These are phyloP conservation scores for Boletus smithii DNA, from an alignment of 1,284 basidiomycete genomes.

Conservation along the genomic window DNA sequence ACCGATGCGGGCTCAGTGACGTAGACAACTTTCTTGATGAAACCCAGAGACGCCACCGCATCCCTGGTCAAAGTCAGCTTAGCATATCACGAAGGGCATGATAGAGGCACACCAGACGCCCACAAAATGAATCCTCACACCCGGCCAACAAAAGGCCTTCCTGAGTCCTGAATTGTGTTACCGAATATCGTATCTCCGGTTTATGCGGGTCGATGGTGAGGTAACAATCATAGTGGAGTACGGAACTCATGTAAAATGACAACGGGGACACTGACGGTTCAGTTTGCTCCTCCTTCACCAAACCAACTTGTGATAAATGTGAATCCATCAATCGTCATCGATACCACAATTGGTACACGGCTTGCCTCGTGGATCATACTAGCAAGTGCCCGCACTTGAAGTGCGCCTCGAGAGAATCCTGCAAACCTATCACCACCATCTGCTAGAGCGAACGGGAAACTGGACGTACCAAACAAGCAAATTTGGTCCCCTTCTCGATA, in stretches of 20 bases:
- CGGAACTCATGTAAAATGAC: too few species aligned
- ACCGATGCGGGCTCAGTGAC: conserved; percentile 11
- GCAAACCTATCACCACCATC: conserved; percentile 20
- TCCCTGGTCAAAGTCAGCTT: conserved; percentile 34
- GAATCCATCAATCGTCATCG: conserved; percentile 29
- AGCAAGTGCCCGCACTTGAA: conserved; percentile 39
- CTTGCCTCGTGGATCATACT: conserved; percentile 36
- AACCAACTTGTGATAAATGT: conserved; percentile 12
- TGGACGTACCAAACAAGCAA: conserved; percentile 37
- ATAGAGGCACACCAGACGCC: conserved; percentile 34
- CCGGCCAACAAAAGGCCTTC: conserved; percentile 26
- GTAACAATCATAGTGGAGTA: conserved; percentile 36
- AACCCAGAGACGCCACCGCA: conserved; percentile 36
- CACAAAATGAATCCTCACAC: conserved; percentile 35
- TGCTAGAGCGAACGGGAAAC: conserved; percentile 21
- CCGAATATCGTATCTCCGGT: neutral
- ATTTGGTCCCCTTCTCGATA: conserved; percentile 36
- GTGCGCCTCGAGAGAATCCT: conserved; percentile 45
- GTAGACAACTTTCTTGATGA: conserved; percentile 18
- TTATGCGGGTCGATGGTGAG: conserved; percentile 5
- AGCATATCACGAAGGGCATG: neutral
- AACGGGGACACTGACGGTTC: too few species aligned
- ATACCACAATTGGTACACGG: neutral
- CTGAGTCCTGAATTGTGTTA: conserved; percentile 33
- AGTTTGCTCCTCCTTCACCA: neutral